Evolutionary conservation across 176 grass and related monocot genomes (phyloP), one percentile per base, ranked within the genome.

Genomic region (Sorghum bicolor): DNA sequence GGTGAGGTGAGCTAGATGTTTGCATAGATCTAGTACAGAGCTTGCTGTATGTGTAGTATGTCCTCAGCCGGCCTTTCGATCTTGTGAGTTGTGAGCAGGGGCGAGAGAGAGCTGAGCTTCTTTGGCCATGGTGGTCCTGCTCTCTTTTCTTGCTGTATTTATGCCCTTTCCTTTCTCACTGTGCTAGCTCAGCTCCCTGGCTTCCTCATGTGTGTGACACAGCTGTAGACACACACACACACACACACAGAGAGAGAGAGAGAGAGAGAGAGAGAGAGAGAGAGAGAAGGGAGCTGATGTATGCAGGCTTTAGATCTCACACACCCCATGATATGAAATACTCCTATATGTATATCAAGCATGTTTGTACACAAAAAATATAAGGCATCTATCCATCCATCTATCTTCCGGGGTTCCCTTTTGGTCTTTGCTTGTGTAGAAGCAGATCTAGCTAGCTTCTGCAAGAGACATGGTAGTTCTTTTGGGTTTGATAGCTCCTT

Each of bases 1-100:
- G 5, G 75, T 78, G 91, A 84, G 85, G 91, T 78, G 84, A 84
- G 84, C 47, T 84, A 86, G 89, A 91, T 89, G 86, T 89, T 80
- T 89, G 74, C 45, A 91, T 91, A 91, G 84, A 91, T 94, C 89
- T 91, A 91, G 81, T 29, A 89, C 92, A 89, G 76, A 77, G 76
- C 84, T 83, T 91, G 86, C 81, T 89, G 86, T 84, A 84, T 90
- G 88, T 86, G 88, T 90, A 63, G 83, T 63, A 68, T 83, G 67
- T 81, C 43, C 68, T 86, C 74, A 86, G 84, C 74, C 74, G 79
- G 80, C 68, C 61, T 70, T 74, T 83, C 74, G 14, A 73, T 26
- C 70, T 74, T 74, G 29, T 80, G 69, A 34, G 40, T 43, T 24
- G 90, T 25, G 67, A 19, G 83, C n/a, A n/a, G n/a, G n/a, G 75